These are phyloP conservation scores for Halteria grandinella DNA, from an alignment of 73 alveolate species.

Conservation along the genomic window DNA sequence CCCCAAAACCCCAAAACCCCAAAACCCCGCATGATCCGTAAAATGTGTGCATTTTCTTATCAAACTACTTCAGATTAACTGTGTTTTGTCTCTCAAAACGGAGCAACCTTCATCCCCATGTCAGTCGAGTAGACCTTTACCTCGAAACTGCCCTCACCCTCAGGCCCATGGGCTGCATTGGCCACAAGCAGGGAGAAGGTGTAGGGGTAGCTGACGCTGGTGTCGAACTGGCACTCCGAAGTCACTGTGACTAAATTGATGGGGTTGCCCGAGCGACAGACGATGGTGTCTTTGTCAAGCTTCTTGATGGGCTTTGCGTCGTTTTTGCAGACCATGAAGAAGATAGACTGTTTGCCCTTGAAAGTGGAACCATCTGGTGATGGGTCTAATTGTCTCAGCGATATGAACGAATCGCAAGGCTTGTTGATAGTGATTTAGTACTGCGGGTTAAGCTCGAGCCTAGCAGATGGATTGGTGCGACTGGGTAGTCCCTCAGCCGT, in stretches of 20 bases:
- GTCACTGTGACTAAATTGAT: conserved; percentile 40
- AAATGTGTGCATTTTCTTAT: not conserved
- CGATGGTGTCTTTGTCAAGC: conserved; percentile 42
- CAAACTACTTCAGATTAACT: not conserved
- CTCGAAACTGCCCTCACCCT: conserved; percentile 59
- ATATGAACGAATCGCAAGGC: conserved; percentile 67
- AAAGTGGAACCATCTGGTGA: conserved; percentile 53
- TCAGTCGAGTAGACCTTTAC: conserved; percentile 36
- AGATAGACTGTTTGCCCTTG: conserved; percentile 72
- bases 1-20: too few relatives aligned
- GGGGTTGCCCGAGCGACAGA: conserved; percentile 47
- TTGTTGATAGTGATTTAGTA: conserved; percentile 61
- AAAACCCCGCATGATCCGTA: too few relatives aligned
- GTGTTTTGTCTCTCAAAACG: not conserved
- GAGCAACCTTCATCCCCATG: conserved; percentile 12
- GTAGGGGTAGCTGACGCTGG: conserved; percentile 58
- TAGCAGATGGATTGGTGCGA: conserved; percentile 62
- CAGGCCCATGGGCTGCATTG: conserved; percentile 47
- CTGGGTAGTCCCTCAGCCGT: conserved; percentile 83
- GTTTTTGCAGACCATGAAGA: conserved; percentile 64
- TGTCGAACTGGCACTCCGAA: conserved; percentile 48
- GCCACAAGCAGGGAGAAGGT: conserved; percentile 52
- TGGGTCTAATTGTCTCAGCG: conserved; percentile 58
- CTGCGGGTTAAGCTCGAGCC: conserved; percentile 68
- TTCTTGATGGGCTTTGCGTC: conserved; percentile 39